Evolutionary conservation across 108 stramenopile genomes (phyloP), one percentile per base, ranked within the genome.

Genomic region (Nitzschia sp.): DNA sequence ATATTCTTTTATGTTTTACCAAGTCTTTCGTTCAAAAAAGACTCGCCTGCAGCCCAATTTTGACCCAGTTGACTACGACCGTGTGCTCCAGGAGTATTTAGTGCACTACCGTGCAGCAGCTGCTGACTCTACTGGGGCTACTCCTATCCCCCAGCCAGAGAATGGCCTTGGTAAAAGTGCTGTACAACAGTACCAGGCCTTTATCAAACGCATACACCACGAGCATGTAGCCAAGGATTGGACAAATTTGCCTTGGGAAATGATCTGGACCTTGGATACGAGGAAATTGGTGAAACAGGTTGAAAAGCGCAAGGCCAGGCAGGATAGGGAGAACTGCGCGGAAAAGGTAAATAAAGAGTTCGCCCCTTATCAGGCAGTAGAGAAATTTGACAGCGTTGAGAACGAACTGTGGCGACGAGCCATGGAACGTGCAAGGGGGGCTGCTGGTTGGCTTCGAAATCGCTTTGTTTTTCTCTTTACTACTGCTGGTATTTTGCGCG

Each of bases 201-300:
- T n/a, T n/a, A n/a, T n/a, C n/a, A n/a, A n/a, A n/a, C n/a, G n/a
- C n/a, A n/a, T n/a, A n/a, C n/a, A n/a, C n/a, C n/a, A n/a, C n/a
- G n/a, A n/a, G n/a, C n/a, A n/a, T n/a, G n/a, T n/a, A n/a, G n/a
- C n/a, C n/a, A n/a, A n/a, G n/a, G n/a, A n/a, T n/a, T n/a, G n/a
- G n/a, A n/a, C n/a, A n/a, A n/a, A n/a, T n/a, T n/a, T n/a, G n/a
- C 11, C 28, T 29, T 57, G 55, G 55, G 55, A 57, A 30, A 6
- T 28, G 5, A 29, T 57, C 5, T 57, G 55, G 55, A 57, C 26
- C 28, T 6, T 29, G 3, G 13, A 30, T 29, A 17, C 13, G 15
- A 8, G 29, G 15, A 22, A 29, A 25, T n/a, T 57, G 13, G 11
- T 32, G 9, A 25, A 57, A 30, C 11, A 21, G 6, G 59, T 61